Evolutionary conservation across 495 filamentous ascomycete species (phyloP), one percentile per base, ranked within the genome.

Genomic region (Chaetomium tenue): DNA sequence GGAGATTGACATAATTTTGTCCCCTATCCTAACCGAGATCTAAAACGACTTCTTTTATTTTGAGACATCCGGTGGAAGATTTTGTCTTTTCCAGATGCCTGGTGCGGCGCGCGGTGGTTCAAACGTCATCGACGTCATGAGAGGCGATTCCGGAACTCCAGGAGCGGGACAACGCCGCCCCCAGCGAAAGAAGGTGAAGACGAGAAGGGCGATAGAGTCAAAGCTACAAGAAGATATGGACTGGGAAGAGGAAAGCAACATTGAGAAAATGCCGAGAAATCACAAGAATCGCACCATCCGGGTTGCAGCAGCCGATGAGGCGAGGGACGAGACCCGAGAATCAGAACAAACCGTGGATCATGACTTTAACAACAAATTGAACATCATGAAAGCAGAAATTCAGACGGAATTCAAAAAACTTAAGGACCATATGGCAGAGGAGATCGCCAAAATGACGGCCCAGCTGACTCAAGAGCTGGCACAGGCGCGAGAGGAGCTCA

Each of bases 161-260:
- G 56, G 39, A 30, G 56, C 20, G 25, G 56, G 56, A 58, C 2
- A n/a, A 42, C 54, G 54, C 54, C 54, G 9, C 28, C 33, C 54
- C 37, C 37, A 57, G 54, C 33, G 37, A 0, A 57, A 57, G 33
- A 57, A n/a, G 54, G 54, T 42, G 54, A 57, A 42, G 25, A 57
- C 54, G 3, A 57, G 20, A 33, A 57, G 33, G 37, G 54, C 54
- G 54, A 57, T 42, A 20, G 54, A 40, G 8, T 25, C 33, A 26
- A 25, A 42, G 54, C 37, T 25, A 57, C 54, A 57, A 57, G 54
- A 57, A 57, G 13, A 57, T 57, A 57, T 57, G 54, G 20, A 57
- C 22, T 57, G 54, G 54, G 54, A 57, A 9, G 37, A 55, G 25
- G 54, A 57, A 42, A 42, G 25, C 11, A 23, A 33, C n/a, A 57